Evolutionary conservation across 305 asterid species (phyloP), one percentile per base, ranked within the genome.

Genomic region (Fraxinus latifolia): DNA sequence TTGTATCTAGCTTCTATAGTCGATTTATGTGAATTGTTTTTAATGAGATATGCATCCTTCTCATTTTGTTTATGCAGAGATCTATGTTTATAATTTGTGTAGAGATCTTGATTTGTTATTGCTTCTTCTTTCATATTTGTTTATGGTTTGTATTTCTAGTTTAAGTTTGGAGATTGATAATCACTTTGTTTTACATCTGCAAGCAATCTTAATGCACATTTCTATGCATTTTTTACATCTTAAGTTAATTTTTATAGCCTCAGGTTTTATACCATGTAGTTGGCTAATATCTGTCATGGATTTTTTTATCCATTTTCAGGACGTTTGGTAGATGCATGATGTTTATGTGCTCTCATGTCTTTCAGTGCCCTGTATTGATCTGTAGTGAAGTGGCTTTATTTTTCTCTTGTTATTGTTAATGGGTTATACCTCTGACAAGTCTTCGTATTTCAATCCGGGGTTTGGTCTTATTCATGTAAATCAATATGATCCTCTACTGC

Each of bases 281-380:
- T 70, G 25, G 25, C 23, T 2, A 29, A 67, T 70, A 4, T 70
- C 42, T 3, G 2, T 67, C 76, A 15, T 70, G 39, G 44, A 29
- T 70, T 70, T 67, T 31, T 70, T 32, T n/a, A 29, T 70, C 42
- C 76, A 70, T 70, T 70, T 70, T 70, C 34, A 31, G 39, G 19
- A 25, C 1, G 76, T 32, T 31, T 70, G 25, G 12, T 70, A 70
- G 76, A 70, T 70, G 76, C 42, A 70, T 14, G 11, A 15, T 34
- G 36, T 76, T 31, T 74, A 47, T 37, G 39, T 75, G 74, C 82
- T 37, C 81, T 79, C 75, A 7, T 53, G 65, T 15, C 29, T 82
- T 70, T 3, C 55, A 12, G 9, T 62, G 74, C 47, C 33, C 36
- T 78, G 9, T 21, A 17, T 70, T 74, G 31, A 77, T 23, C 74